Base-by-base conservation (phyloP, 805 yeast species). In the Wickerhamomyces sydowiorum region DNA sequence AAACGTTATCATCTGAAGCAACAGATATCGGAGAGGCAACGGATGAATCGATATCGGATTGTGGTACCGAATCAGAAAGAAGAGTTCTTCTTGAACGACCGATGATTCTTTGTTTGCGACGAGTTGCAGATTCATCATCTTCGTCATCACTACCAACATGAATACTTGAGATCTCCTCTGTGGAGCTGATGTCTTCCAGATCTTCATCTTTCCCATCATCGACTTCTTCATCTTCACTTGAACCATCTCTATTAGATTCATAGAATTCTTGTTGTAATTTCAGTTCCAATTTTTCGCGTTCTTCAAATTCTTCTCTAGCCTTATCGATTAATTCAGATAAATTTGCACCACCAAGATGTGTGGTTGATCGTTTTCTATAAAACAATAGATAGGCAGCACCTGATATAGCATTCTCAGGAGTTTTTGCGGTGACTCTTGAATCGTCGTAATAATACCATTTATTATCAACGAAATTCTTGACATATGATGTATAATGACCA, bases 401-500 rank as follows among this genome's bases (percentile, higher is more conserved):
- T 7, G 82, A 73, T 10, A 86, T 65, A 9, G 85, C 64, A 19
- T 78, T 73, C 23, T 70, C 70, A 0, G 95, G 85, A 38, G 75
- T 71, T 0, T 80, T 71, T 17, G 67, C 67, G 0, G 78, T 62
- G 1, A 89, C 96, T 25, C 83, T 64, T 2, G 95, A 80, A 59
- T 91, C 99, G 58, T 91, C 90, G 60, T 74, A 91, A 58, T 89
- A 85, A 58, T 89, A 88, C 98, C 98, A 93, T 44, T 78, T 70
- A 18, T 66, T 66, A 54, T 86, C 95, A 34, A 78, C 70, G 60
- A 78, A 82, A 56, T 90, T 90, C 59, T 82, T 84, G 1, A 77
- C 96, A 54, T 80, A 83, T 0, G 98, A 86, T 1, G 99, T 93
- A 62, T 93, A 91, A 66, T 93, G 98, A 2, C 99, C 98, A 5